phyloP scores from a whole-genome alignment of 176 grass and related monocot genomes.

The Themeda triandra region DNA sequence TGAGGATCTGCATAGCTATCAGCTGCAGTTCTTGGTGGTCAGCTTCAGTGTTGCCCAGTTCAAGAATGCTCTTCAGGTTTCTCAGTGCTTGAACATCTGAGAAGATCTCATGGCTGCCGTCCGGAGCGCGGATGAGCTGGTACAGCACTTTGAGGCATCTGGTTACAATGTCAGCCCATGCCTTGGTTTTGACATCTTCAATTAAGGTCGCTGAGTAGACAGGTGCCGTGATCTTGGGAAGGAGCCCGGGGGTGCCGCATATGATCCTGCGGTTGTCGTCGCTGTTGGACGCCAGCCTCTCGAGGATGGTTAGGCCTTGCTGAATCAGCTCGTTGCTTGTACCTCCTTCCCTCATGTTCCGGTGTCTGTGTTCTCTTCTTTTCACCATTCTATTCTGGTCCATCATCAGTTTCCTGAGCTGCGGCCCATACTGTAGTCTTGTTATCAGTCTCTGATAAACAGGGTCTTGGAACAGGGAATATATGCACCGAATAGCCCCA shows the following conservation, averaged over 20 bases:
- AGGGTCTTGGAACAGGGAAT: too few relatives aligned
- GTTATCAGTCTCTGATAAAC: too few relatives aligned
- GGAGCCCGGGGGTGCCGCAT: background rate
- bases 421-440: too few relatives aligned
- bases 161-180: background rate
- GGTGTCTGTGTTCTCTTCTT: too few relatives aligned
- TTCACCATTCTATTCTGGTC: too few relatives aligned
- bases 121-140: background rate
- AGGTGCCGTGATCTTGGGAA: background rate
- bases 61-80: constrained; percentile 5
- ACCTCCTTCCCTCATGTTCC: too few relatives aligned
- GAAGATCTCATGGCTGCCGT: too few relatives aligned
- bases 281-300: background rate
- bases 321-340: background rate
- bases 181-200: background rate
- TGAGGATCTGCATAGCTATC: too few relatives aligned
- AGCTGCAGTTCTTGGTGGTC: too few relatives aligned
- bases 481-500: too few relatives aligned
- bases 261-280: background rate
- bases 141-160: background rate
- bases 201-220: background rate
- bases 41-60: too few relatives aligned
- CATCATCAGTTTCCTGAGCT: too few relatives aligned
- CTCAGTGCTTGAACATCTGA: background rate
- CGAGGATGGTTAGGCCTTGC: background rate